Percentiles rank a stretch among this genome's conserved stretches.
These are phyloP conservation scores for Thielaviopsis punctulata DNA, from an alignment of 2,329 filamentous ascomycete genomes.

Conservation along the genomic window DNA sequence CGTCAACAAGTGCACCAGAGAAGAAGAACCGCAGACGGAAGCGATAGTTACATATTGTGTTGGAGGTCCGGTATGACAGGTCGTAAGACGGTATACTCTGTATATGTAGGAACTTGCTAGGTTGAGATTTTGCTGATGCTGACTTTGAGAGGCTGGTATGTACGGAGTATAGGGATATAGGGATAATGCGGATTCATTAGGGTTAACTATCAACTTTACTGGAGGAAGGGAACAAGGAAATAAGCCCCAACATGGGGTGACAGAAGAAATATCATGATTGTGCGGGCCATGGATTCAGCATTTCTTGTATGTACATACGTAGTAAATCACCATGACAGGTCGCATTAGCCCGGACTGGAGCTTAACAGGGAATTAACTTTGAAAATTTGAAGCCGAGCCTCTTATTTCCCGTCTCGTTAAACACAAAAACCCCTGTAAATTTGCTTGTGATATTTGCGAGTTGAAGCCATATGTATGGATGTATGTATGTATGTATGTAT, in stretches of 20 bases:
- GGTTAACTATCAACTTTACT: neutral
- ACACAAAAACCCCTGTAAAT: neutral
- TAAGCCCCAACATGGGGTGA: neutral
- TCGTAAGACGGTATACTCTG: neutral
- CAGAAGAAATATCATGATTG: neutral
- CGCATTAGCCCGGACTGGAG: no score
- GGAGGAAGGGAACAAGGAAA: neutral
- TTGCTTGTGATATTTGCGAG: neutral
- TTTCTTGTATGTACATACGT: no score
- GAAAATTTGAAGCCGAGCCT: no score
- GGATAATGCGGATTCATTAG: no score
- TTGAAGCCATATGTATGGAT: no score
- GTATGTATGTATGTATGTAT: neutral
- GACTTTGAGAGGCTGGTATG: no score
- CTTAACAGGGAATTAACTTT: no score
- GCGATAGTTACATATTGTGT: slow-evolving; percentile 16
- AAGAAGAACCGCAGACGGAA: slow-evolving; percentile 35
- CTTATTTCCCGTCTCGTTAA: neutral
- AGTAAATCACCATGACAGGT: no score
- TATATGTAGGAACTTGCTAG: neutral
- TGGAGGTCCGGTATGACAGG: neutral
- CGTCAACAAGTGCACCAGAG: slow-evolving; percentile 50
- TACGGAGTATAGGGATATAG: neutral
- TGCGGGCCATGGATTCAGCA: no score
- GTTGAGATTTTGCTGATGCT: no score